Evolutionary conservation across 768 basidiomycete species (phyloP).

Genomic region (Cantharellus anzutake): DNA sequence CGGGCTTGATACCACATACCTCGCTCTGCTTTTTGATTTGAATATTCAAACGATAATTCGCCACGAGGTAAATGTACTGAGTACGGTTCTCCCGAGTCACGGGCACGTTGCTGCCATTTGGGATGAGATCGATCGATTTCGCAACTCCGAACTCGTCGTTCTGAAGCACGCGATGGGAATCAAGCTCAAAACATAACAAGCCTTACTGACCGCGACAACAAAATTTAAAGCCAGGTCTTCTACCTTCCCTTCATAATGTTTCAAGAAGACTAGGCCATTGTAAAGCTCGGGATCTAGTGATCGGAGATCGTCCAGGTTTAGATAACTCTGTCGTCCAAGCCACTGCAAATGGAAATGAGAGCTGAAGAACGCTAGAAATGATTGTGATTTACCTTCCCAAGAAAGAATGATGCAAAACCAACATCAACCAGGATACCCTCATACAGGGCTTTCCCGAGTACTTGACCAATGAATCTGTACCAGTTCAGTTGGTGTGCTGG

Average conservation of each 20-base stretch:
- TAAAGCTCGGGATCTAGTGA: slow-evolving; percentile 88
- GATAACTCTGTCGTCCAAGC: slow-evolving; percentile 79
- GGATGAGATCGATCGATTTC: slow-evolving; percentile 57
- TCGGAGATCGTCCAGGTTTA: slow-evolving; percentile 57
- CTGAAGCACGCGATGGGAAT: not conserved
- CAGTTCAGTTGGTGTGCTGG: slow-evolving; percentile 70
- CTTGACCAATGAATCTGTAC: slow-evolving; percentile 85
- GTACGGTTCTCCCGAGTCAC: slow-evolving; percentile 82
- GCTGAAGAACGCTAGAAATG: not conserved
- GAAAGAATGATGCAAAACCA: slow-evolving; percentile 88
- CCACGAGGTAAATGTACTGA: slow-evolving; percentile 76
- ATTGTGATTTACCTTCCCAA: slow-evolving; percentile 44
- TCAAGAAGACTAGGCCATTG: slow-evolving; percentile 78
- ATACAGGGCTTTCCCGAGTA: slow-evolving; percentile 91
- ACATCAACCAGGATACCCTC: slow-evolving; percentile 92
- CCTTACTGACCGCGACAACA: slow-evolving; percentile 41
- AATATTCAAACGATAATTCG: slow-evolving; percentile 70
- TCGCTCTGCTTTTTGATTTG: slow-evolving; percentile 75
- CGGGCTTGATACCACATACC: slow-evolving; percentile 21
- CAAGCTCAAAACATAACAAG: not conserved
- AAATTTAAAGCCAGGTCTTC: slow-evolving; percentile 87
- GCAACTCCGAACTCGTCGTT: slow-evolving; percentile 62
- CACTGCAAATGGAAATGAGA: slow-evolving; percentile 29
- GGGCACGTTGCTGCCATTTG: slow-evolving; percentile 58
- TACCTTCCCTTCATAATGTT: slow-evolving; percentile 70